Base-by-base conservation (phyloP, 345 rosid species). In the Turritis glabra region DNA sequence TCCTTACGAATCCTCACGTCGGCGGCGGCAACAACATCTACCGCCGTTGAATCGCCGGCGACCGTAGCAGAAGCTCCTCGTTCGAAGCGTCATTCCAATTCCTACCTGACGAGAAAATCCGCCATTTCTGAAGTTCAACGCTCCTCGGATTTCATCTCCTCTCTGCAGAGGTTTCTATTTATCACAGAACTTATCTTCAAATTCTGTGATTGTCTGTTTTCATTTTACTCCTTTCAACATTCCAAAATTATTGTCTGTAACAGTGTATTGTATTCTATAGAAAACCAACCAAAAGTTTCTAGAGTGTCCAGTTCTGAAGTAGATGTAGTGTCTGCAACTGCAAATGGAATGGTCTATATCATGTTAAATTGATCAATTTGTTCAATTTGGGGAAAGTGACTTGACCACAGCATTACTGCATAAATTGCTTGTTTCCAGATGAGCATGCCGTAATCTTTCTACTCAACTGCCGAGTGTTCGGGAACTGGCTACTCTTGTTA, bases 51-150 rank as follows among this genome's bases (percentile, higher is more conserved):
- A 75, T 67, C 76, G 64, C 76, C 84, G n/a, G 47, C 72, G 12
- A 8, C 55, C 17, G 44, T 40, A 57, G 67, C 50, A 19, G 66
- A 38, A 40, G 22, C 44, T 3, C 15, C 68, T 18, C 53, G 73
- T 50, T 77, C 73, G 48, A 73, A 77, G 67, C 90, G 78, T 56
- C 85, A 84, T 74, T 79, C 93, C 11, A 85, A 76, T 76, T 74
- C 82, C 8, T 91, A 85, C 82, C 66, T 82, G 29, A 77, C 75
- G 30, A 87, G 97, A 67, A 85, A 91, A 85, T 79, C 89, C 43
- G 96, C 96, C 56, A 80, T 91, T 55, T 69, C 74, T 41, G 82
- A 88, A 71, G 80, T 93, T 21, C 86, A 86, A 56, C 74, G 73
- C n/a, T 87, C 96, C 55, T 25, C 87, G 1, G 87, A 86, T 75